Percentiles rank a stretch among this genome's conserved stretches.
phyloP scores from a whole-genome alignment of 441 rosid genomes.

The Breynia disticha region DNA sequence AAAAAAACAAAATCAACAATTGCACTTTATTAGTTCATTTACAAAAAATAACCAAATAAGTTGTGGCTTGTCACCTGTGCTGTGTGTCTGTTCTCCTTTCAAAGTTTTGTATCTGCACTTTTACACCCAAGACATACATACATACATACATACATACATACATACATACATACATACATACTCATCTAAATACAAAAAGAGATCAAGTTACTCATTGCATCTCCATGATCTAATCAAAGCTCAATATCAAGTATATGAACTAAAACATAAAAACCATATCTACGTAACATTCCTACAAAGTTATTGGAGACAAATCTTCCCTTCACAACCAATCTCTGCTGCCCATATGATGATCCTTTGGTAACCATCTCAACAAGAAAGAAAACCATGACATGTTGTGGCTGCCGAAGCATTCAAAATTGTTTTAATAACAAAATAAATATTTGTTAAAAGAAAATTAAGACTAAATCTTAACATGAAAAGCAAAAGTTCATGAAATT shows the following conservation, averaged over 20 bases:
- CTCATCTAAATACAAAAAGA: constrained; percentile 46
- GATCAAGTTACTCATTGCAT: not conserved
- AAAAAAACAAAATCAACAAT: too few relatives aligned
- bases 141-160: too few relatives aligned
- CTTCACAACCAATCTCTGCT: constrained; percentile 59
- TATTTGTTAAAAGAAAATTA: not conserved
- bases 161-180: too few relatives aligned
- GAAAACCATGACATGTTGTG: constrained; percentile 66
- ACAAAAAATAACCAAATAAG: too few relatives aligned
- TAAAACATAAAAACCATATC: constrained; percentile 30
- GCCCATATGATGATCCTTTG: constrained; percentile 59
- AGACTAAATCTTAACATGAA: constrained; percentile 19
- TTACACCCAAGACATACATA: constrained; percentile 78
- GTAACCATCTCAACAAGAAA: constrained; percentile 57
- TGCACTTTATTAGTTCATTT: too few relatives aligned
- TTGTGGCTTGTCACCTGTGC: too few relatives aligned
- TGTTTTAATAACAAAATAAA: not conserved
- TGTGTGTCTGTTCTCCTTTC: constrained; percentile 63
- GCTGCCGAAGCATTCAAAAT: constrained; percentile 66
- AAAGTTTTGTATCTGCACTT: constrained; percentile 69
- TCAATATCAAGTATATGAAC: not conserved
- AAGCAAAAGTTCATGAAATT: constrained; percentile 81
- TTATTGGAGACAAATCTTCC: constrained; percentile 67
- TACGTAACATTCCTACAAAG: constrained; percentile 58
- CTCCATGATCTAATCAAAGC: not conserved